phyloP scores from a whole-genome alignment of 2,329 filamentous ascomycete genomes.

The Diaporthe sp. region DNA sequence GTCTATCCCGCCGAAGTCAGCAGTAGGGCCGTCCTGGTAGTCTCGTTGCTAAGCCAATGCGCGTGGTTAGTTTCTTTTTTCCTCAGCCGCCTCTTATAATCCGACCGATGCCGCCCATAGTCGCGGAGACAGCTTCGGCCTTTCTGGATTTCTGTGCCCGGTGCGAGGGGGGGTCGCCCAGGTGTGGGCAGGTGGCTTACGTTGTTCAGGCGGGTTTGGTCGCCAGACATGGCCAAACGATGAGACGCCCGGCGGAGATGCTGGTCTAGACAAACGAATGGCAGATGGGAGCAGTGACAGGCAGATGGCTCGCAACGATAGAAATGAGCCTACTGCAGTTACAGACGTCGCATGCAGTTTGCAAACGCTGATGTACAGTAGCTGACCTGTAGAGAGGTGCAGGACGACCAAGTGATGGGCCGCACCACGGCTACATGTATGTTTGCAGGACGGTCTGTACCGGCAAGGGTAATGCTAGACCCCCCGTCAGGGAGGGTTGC shows the following conservation, averaged over 20 bases:
- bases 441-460: slow-evolving; percentile 57
- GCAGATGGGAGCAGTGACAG: slow-evolving; percentile 15
- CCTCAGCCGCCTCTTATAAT: slow-evolving; percentile 34
- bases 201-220: slow-evolving; percentile 10
- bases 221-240: slow-evolving; percentile 34
- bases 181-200: slow-evolving; percentile 34
- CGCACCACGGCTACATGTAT: slow-evolving; percentile 51
- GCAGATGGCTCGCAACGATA: slow-evolving; percentile 37
- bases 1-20: slow-evolving; percentile 38
- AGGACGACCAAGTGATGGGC: slow-evolving; percentile 49
- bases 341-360: slow-evolving; percentile 51
- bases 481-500: slow-evolving; percentile 40
- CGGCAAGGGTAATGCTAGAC: slow-evolving; percentile 51
- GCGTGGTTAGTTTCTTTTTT: slow-evolving; percentile 41
- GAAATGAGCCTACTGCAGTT: slow-evolving; percentile 46
- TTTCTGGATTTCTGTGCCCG: not conserved
- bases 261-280: slow-evolving; percentile 31
- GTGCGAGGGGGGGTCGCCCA: not conserved
- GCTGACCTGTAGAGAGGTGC: slow-evolving; percentile 42
- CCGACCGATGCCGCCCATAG: slow-evolving; percentile 11
- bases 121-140: slow-evolving; percentile 2
- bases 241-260: slow-evolving; percentile 28
- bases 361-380: slow-evolving; percentile 45
- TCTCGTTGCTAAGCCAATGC: slow-evolving; percentile 38
- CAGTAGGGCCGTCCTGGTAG: slow-evolving; percentile 35